Percentiles rank a stretch among this genome's conserved stretches.
These are phyloP conservation scores for Paecilomyces niveus DNA, from an alignment of 2,329 filamentous ascomycete species.

Conservation along the genomic window DNA sequence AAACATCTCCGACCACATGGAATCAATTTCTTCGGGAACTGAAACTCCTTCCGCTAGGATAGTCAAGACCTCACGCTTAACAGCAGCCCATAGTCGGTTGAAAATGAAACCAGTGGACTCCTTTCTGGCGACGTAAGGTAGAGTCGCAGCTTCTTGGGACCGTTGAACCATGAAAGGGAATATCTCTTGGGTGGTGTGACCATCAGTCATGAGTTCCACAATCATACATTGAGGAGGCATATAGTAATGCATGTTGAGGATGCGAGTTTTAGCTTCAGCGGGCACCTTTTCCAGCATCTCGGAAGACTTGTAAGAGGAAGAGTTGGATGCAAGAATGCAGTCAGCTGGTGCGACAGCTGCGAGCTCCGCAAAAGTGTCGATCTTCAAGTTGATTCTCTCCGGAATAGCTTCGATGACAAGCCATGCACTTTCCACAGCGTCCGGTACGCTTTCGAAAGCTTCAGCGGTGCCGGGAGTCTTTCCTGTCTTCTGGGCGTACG, in stretches of 20 bases:
- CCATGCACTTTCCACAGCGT: slow-evolving; percentile 30
- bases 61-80: slow-evolving; percentile 46
- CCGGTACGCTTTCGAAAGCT: slow-evolving; percentile 2
- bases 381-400: not conserved
- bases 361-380: not conserved
- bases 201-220: slow-evolving; percentile 50
- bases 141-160: slow-evolving; percentile 33
- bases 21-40: slow-evolving; percentile 44
- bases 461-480: not conserved
- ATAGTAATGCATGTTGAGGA: slow-evolving; percentile 48
- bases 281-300: slow-evolving; percentile 42
- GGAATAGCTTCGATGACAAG: not conserved
- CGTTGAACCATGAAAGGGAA: slow-evolving; percentile 41
- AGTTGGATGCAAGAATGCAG: slow-evolving; percentile 46
- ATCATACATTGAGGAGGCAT: slow-evolving; percentile 41
- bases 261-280: slow-evolving; percentile 27
- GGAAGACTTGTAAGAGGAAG: slow-evolving; percentile 45
- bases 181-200: slow-evolving; percentile 35
- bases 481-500: not conserved
- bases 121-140: slow-evolving; percentile 37
- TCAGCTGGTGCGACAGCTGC: slow-evolving; percentile 32
- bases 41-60: slow-evolving; percentile 47
- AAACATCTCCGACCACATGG: slow-evolving; percentile 39
- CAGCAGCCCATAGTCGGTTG: slow-evolving; percentile 51
- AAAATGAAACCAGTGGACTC: slow-evolving; percentile 50